Percentiles rank a stretch among this genome's conserved stretches.
Evolutionary conservation across 352 stramenopile genomes (phyloP).

Genomic region (Phytophthora ohioensis): DNA sequence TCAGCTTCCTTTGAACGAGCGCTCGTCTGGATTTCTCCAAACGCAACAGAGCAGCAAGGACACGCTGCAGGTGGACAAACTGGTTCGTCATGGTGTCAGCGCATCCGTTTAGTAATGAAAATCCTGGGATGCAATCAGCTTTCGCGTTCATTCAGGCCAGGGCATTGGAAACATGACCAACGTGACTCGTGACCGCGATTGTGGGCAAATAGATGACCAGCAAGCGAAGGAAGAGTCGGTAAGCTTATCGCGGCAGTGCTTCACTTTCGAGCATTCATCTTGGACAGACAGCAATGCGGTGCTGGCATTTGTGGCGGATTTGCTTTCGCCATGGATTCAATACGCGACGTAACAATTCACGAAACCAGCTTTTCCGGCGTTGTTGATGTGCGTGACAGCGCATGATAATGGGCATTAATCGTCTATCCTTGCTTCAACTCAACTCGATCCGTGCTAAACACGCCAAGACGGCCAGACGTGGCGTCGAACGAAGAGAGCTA

Average conservation of each 20-base stretch:
- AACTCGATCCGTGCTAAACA: slow-evolving; percentile 24
- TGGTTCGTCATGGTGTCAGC: slow-evolving; percentile 31
- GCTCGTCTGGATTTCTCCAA: slow-evolving; percentile 24
- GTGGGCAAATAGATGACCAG: not conserved
- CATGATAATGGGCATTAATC: not conserved
- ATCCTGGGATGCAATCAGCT: slow-evolving; percentile 28
- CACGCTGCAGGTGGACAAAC: slow-evolving; percentile 9
- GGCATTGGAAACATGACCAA: slow-evolving; percentile 3
- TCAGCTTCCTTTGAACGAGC: slow-evolving; percentile 2
- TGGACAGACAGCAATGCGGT: slow-evolving; percentile 19
- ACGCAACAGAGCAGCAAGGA: slow-evolving; percentile 18
- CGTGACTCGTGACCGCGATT: not conserved
- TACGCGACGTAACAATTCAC: slow-evolving; percentile 20
- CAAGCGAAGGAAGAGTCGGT: slow-evolving; percentile 8
- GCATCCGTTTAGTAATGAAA: slow-evolving; percentile 31
- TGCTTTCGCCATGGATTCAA: slow-evolving; percentile 17
- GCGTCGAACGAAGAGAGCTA: not conserved
- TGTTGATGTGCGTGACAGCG: slow-evolving; percentile 3
- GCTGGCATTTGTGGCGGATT: slow-evolving; percentile 21
- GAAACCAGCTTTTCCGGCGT: slow-evolving; percentile 30
- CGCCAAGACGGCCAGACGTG: too few relatives aligned
- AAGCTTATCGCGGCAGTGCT: slow-evolving; percentile 12
- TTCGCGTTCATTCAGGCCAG: slow-evolving; percentile 10
- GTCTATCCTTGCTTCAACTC: slow-evolving; percentile 14
- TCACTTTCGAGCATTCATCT: slow-evolving; percentile 7